Evolutionary conservation across 352 stramenopile genomes (phyloP).

Genomic region (Blastocystis sp.): DNA sequence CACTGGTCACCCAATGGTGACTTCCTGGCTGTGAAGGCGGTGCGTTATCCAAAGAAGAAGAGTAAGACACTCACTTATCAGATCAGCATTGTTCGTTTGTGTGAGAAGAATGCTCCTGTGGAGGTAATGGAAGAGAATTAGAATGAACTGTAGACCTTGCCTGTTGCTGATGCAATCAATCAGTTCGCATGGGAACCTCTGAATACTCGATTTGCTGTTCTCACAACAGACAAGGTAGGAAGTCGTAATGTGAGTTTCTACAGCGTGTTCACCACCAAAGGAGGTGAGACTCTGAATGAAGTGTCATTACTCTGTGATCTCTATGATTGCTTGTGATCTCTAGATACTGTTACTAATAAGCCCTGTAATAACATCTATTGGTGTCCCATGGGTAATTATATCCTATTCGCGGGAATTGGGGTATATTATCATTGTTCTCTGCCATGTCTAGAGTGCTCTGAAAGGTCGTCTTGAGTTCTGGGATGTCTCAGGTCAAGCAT

Average conservation of each 20-base stretch:
- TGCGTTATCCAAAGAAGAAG: neutral
- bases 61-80: neutral
- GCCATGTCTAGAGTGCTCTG: neutral
- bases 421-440: neutral
- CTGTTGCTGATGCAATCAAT: neutral
- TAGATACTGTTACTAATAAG: constrained; percentile 37
- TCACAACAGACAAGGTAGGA: neutral
- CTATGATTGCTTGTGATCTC: neutral
- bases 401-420: constrained; percentile 17
- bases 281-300: neutral
- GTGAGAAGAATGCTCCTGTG: neutral
- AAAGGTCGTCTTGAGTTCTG: constrained; percentile 8
- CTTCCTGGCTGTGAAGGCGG: neutral
- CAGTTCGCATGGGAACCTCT: neutral
- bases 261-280: neutral
- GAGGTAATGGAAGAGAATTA: neutral
- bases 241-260: constrained; percentile 7
- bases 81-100: neutral
- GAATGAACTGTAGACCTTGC: neutral
- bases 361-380: constrained; percentile 5
- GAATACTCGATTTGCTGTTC: neutral
- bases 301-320: neutral
- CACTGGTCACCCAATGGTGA: neutral
- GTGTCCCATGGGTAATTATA: constrained; percentile 1
- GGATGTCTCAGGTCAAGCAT: neutral